Percentiles rank a stretch among this genome's conserved stretches.
These are phyloP conservation scores for Ophiosphaerella korrae DNA, from an alignment of 2,329 filamentous ascomycete species.

Conservation along the genomic window DNA sequence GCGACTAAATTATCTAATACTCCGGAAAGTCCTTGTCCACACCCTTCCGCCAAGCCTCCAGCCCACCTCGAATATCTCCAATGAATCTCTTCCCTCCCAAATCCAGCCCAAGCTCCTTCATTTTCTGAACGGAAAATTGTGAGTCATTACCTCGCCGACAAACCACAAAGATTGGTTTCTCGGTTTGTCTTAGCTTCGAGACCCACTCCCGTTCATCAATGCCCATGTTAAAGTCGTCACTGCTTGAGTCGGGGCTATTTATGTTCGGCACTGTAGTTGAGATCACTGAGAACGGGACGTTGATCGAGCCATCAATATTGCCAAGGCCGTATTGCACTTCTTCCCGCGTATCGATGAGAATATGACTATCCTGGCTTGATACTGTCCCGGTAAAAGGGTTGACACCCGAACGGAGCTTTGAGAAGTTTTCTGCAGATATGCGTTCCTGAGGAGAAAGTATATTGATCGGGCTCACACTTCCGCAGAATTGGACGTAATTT, in stretches of 20 bases:
- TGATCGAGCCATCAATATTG: constrained; percentile 75
- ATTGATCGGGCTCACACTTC: constrained; percentile 61
- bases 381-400: constrained; percentile 42
- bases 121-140: constrained; percentile 68
- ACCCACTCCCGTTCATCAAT: constrained; percentile 34
- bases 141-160: constrained; percentile 81
- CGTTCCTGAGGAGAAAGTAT: constrained; percentile 69
- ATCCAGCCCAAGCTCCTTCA: constrained; percentile 66
- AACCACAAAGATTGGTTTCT: constrained; percentile 69
- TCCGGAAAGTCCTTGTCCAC: constrained; percentile 67
- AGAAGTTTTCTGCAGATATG: constrained; percentile 68
- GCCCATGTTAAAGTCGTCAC: constrained; percentile 8
- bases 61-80: constrained; percentile 73
- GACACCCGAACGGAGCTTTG: constrained; percentile 38
- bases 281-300: constrained; percentile 69
- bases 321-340: constrained; percentile 84
- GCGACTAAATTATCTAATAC: constrained; percentile 48
- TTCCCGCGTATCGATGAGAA: constrained; percentile 83
- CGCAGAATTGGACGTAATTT: constrained; percentile 89
- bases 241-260: neutral
- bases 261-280: constrained; percentile 31
- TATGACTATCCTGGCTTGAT: constrained; percentile 49
- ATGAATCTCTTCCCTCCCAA: constrained; percentile 62
- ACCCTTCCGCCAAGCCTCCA: constrained; percentile 72
- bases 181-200: constrained; percentile 29